These are phyloP conservation scores for Botrytis deweyae DNA, from an alignment of 2,329 filamentous ascomycete genomes.

Conservation along the genomic window DNA sequence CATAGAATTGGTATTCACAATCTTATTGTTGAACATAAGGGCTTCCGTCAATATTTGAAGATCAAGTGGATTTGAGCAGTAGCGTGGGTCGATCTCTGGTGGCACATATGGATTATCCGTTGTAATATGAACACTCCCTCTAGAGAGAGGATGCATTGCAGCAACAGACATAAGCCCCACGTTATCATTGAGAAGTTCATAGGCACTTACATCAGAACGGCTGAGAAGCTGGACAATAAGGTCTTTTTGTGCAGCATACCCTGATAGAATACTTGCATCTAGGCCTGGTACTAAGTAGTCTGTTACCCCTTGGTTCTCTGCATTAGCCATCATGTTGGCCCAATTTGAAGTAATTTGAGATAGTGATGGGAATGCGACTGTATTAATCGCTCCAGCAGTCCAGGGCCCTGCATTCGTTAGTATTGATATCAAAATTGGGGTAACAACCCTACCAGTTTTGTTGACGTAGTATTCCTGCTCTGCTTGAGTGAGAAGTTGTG, in stretches of 20 bases:
- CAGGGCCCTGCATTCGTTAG: conserved; percentile 16
- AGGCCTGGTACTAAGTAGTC: conserved; percentile 28
- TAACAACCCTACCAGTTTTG: conserved; percentile 28
- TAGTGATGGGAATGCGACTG: conserved; percentile 34
- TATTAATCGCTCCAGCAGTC: conserved; percentile 35
- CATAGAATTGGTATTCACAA: conserved; percentile 32
- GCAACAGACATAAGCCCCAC: conserved; percentile 32
- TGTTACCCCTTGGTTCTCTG: conserved; percentile 25
- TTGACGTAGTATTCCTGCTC: conserved; percentile 34
- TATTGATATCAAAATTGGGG: background rate
- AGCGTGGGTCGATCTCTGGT: conserved; percentile 48
- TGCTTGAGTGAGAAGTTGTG: conserved; percentile 24
- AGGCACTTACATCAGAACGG: conserved; percentile 30
- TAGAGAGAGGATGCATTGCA: conserved; percentile 54
- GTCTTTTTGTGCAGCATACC: conserved; percentile 30
- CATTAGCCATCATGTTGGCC: conserved; percentile 28
- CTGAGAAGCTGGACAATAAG: conserved; percentile 27
- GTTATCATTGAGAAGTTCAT: conserved; percentile 33
- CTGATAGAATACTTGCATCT: conserved; percentile 30
- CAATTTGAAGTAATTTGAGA: conserved; percentile 28
- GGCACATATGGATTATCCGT: conserved; percentile 42
- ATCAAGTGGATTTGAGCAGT: conserved; percentile 33
- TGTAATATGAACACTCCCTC: conserved; percentile 57
- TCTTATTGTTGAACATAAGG: conserved; percentile 32
- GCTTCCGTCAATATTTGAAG: conserved; percentile 31